These are phyloP conservation scores for Penstemon newberryi DNA, from an alignment of 257 asterid species.

Conservation along the genomic window DNA sequence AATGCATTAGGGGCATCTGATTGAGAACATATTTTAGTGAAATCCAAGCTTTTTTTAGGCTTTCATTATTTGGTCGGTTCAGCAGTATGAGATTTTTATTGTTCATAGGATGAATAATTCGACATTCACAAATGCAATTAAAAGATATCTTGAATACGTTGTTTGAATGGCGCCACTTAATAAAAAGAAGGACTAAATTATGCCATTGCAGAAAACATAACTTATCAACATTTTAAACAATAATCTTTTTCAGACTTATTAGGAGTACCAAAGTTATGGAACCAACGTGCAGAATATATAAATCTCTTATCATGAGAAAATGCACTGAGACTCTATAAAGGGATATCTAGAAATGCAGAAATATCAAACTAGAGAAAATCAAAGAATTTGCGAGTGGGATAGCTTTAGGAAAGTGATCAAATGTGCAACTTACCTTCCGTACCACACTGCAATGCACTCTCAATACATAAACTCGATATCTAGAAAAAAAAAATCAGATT, in stretches of 20 bases:
- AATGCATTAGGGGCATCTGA: not conserved
- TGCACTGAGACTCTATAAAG: not conserved
- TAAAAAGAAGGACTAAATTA: not conserved
- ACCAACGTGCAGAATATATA: not conserved
- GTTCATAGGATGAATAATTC: not conserved
- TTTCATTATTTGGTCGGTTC: not conserved
- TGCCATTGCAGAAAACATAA: constrained; percentile 3
- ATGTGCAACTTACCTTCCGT: constrained; percentile 41
- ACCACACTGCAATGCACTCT: constrained; percentile 38
- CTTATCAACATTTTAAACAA: not conserved
- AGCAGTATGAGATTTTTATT: not conserved
- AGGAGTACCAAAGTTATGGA: not conserved
- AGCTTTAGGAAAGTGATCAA: not conserved
- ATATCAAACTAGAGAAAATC: constrained; percentile 3
- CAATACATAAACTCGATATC: constrained; percentile 45
- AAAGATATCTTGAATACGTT: not conserved
- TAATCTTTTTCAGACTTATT: not conserved
- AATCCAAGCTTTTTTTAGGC: not conserved
- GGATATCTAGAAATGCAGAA: not conserved
- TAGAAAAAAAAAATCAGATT: constrained; percentile 27
- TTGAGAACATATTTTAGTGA: not conserved
- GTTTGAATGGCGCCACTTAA: constrained; percentile 6
- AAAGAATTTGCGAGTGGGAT: not conserved
- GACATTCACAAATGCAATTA: constrained; percentile 1
- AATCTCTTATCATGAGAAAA: constrained; percentile 7